Evolutionary conservation across 2,329 filamentous ascomycete species (phyloP).

Genomic region (Stachybotrys chartarum): DNA sequence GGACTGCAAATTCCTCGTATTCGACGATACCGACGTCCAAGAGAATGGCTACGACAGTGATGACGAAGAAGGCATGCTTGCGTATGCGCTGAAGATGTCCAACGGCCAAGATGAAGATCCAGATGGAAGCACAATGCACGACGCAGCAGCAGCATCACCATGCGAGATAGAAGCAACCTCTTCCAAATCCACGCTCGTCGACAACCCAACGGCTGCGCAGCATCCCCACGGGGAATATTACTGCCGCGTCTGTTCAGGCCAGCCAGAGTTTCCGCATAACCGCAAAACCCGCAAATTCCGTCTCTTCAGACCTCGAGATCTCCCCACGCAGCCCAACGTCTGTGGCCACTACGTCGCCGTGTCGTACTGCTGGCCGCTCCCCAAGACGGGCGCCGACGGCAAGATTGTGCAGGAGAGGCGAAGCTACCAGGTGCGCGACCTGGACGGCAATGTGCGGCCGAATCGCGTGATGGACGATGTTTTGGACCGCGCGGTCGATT

Average conservation of each 20-base stretch:
- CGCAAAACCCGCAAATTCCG: background rate
- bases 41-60: background rate
- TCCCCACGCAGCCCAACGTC: background rate
- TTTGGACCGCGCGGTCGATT: background rate
- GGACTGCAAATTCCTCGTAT: background rate
- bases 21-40: background rate
- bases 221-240: background rate
- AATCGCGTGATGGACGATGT: background rate
- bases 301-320: background rate
- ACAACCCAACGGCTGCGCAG: no score
- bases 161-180: no score
- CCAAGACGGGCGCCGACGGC: background rate
- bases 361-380: background rate
- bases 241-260: background rate
- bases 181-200: no score
- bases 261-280: background rate
- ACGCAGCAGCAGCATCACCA: background rate
- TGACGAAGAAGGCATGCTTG: background rate
- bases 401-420: background rate
- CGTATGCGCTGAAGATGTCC: background rate
- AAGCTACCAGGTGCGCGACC: background rate
- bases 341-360: background rate
- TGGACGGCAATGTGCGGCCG: background rate
- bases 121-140: background rate
- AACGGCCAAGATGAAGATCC: background rate